Evolutionary conservation across 352 stramenopile genomes (phyloP).

Genomic region (Globisporangium carolinianum): DNA sequence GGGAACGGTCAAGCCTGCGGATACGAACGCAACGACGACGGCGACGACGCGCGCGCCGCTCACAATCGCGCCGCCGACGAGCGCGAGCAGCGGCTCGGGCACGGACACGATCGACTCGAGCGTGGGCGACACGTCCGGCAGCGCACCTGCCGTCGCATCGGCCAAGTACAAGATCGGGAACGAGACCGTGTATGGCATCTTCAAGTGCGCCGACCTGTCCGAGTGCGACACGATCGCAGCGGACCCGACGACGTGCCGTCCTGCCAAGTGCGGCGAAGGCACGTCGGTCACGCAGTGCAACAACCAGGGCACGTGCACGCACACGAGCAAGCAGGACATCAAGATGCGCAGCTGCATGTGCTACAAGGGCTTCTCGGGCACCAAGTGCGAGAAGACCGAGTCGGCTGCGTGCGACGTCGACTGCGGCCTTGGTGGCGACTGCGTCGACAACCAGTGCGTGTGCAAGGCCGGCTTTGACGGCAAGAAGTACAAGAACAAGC

Average conservation of each 20-base stretch:
- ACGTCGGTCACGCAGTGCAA: slow-evolving; percentile 31
- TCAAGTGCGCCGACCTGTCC: slow-evolving; percentile 33
- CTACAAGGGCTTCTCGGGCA: slow-evolving; percentile 30
- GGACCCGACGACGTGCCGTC: slow-evolving; percentile 24
- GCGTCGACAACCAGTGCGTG: slow-evolving; percentile 30
- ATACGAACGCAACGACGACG: neutral
- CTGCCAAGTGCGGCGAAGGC: slow-evolving; percentile 23
- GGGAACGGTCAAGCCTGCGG: neutral
- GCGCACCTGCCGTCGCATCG: slow-evolving; percentile 9
- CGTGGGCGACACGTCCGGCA: slow-evolving; percentile 16
- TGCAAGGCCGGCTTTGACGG: slow-evolving; percentile 41
- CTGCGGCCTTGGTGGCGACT: slow-evolving; percentile 41
- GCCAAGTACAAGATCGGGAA: slow-evolving; percentile 53
- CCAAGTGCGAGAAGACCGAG: slow-evolving; percentile 38
- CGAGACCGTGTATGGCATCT: slow-evolving; percentile 48
- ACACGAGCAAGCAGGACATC: slow-evolving; percentile 52
- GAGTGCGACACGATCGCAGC: slow-evolving; percentile 35
- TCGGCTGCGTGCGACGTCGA: slow-evolving; percentile 45
- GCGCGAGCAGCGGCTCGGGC: neutral
- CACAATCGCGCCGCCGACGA: neutral
- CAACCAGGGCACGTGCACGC: slow-evolving; percentile 67
- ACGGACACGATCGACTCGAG: slow-evolving; percentile 8
- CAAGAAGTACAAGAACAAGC: slow-evolving; percentile 36
- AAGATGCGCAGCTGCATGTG: slow-evolving; percentile 48
- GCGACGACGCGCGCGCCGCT: neutral